Conservation (phyloP, 164 flowering plant species). For the Liriodendron chinense region DNA sequence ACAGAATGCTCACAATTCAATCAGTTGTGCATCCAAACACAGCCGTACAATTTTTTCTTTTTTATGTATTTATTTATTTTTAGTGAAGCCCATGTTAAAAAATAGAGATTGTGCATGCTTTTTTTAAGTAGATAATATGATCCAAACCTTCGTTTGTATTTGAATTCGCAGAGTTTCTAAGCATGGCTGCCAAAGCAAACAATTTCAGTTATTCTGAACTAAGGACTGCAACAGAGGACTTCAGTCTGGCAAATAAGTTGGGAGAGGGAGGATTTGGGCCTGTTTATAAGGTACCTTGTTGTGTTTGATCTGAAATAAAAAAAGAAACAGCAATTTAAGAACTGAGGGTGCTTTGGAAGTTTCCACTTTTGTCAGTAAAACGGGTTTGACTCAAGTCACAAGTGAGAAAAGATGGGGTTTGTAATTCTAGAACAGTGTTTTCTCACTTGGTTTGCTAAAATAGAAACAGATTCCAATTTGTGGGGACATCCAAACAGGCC, state of each 20-base stretch:
- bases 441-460: background rate
- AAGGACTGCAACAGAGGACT: conserved; percentile 63
- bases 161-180: conserved; percentile 48
- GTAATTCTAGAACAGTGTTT: background rate
- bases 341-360: background rate
- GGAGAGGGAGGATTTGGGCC: conserved; percentile 96
- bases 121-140: too few species aligned
- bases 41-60: too few species aligned
- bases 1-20: too few species aligned
- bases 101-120: too few species aligned
- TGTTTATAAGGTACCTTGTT: conserved; percentile 56
- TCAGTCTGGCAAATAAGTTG: conserved; percentile 63
- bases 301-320: background rate
- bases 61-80: too few species aligned
- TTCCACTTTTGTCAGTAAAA: background rate
- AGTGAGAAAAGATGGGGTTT: background rate
- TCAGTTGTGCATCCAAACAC: too few species aligned
- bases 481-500: background rate
- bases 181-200: conserved; percentile 52
- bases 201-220: conserved; percentile 68
- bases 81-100: too few species aligned
- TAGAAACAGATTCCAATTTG: background rate
- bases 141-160: background rate
- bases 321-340: background rate
- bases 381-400: background rate